Evolutionary conservation across 225 moss, liverwort and hornwort species (phyloP), one percentile per base, ranked within the genome.

Genomic region (Sphagnum contortum): DNA sequence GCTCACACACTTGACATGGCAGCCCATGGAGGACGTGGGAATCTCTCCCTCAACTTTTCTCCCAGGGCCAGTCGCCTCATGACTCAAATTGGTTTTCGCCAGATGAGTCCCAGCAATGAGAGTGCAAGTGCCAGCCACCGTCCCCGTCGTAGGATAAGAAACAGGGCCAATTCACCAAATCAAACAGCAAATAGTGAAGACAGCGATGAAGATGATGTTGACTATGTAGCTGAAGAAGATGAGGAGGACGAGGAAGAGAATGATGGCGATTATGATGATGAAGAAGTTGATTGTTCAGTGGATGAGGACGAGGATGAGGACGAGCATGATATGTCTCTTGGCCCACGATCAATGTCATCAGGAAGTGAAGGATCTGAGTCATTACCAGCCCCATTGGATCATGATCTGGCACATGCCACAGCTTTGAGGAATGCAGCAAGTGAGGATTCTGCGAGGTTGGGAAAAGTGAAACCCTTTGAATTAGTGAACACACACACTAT

Each of bases 401-500:
- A 90, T 59, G 74, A 63, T 3, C 72, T 96, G 44, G 79, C 78
- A 0, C 86, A 92, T 12, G 60, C 67, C 2, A 81, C 84, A 2
- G 81, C 77, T 0, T 11, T 68, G 59, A 76, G 76, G 48, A 73
- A 76, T n/a, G 56, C 75, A 59, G 76, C 95, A 0, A 79, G 82
- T 57, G 71, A 68, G 13, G 88, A 73, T 48, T 90, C 90, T 2
- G 73, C 66, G 0, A 75, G 75, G 70, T 61, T 92, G 56, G 92
- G 83, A 0, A 76, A 59, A 64, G 76, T 75, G 62, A 81, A 74
- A 64, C 84, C 68, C 2, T 76, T 82, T 48, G 72, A 66, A 47
- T 7, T 60, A 44, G 95, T 96, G 44, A 92, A 96, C 62, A 72
- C 75, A 4, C 50, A 66, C 2, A 70, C 72, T 0, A 92, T 96